Conservation (phyloP, 2,329 filamentous ascomycete species). For the Diplodia seriata region DNA sequence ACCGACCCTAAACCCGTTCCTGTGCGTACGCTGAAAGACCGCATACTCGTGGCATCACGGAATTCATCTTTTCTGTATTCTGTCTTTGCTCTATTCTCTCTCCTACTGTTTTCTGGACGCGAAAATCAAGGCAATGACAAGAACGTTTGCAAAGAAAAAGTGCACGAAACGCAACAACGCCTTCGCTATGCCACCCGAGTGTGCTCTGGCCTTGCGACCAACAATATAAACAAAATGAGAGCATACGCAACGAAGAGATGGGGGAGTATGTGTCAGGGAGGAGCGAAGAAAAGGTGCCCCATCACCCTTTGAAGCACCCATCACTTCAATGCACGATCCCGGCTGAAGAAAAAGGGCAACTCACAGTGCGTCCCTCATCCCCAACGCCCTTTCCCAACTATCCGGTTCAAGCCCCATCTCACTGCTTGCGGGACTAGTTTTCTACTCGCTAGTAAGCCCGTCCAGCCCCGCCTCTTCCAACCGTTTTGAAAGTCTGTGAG, state of each 20-base stretch:
- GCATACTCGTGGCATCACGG: neutral
- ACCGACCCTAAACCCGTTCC: neutral
- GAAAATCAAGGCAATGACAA: neutral
- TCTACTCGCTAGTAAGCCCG: conserved; percentile 21
- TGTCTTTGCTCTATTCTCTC: neutral
- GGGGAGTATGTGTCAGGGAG: neutral
- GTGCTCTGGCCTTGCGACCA: conserved; percentile 24
- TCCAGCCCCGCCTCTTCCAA: conserved; percentile 20
- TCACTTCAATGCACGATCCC: too few relatives aligned
- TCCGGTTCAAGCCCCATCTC: neutral
- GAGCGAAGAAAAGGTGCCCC: neutral
- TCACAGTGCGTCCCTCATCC: neutral
- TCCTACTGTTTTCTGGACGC: neutral
- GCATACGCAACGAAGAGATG: neutral
- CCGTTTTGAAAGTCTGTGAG: conserved; percentile 29
- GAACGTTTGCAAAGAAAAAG: neutral
- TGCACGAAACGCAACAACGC: conserved; percentile 1
- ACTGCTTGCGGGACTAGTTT: too few relatives aligned
- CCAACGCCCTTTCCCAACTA: neutral
- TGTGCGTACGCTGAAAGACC: too few relatives aligned
- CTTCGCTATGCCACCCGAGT: conserved; percentile 23
- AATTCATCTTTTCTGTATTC: neutral
- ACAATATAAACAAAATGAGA: neutral
- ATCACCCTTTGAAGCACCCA: neutral
- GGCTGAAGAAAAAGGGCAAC: too few relatives aligned